Conservation (phyloP, 805 yeast species). For the Vanderwaltozyma yarrowii region DNA sequence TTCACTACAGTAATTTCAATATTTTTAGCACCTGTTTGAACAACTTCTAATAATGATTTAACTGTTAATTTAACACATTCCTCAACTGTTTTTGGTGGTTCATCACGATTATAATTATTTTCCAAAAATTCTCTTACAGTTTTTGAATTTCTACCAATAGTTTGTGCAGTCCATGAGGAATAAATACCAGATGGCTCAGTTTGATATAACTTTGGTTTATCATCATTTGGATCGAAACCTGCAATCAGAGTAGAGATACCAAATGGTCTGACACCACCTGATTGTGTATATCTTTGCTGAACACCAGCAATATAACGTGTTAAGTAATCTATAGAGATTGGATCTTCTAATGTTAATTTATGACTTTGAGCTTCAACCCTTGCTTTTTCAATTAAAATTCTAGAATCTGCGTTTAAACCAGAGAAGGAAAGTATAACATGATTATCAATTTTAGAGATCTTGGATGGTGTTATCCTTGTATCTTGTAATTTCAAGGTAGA, state of each 20-base stretch:
- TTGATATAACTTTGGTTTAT: conserved; percentile 72
- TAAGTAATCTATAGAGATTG: conserved; percentile 83
- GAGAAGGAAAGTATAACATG: conserved; percentile 92
- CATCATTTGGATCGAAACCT: conserved; percentile 79
- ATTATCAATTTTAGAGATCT: conserved; percentile 82
- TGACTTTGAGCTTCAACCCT: conserved; percentile 95
- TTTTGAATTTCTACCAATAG: conserved; percentile 90
- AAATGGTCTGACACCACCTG: conserved; percentile 98
- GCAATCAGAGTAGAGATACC: conserved; percentile 93
- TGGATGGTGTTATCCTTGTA: conserved; percentile 91
- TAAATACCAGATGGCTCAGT: conserved; percentile 97
- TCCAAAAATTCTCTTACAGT: conserved; percentile 94
- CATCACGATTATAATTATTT: conserved; percentile 59
- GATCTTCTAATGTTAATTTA: conserved; percentile 86
- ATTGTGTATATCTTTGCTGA: conserved; percentile 92
- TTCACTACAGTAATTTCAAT: conserved; percentile 85
- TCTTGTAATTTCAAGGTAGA: conserved; percentile 92
- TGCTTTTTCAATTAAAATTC: conserved; percentile 89
- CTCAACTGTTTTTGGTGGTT: conserved; percentile 45
- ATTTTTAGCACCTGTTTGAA: conserved; percentile 95
- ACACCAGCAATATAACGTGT: conserved; percentile 96
- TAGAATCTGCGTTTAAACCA: conserved; percentile 96
- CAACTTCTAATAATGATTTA: conserved; percentile 85
- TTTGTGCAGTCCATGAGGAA: conserved; percentile 96
- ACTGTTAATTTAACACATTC: conserved; percentile 74